Base-by-base conservation (phyloP, 768 basidiomycete genomes). In the Pleurotus ostreatus region DNA sequence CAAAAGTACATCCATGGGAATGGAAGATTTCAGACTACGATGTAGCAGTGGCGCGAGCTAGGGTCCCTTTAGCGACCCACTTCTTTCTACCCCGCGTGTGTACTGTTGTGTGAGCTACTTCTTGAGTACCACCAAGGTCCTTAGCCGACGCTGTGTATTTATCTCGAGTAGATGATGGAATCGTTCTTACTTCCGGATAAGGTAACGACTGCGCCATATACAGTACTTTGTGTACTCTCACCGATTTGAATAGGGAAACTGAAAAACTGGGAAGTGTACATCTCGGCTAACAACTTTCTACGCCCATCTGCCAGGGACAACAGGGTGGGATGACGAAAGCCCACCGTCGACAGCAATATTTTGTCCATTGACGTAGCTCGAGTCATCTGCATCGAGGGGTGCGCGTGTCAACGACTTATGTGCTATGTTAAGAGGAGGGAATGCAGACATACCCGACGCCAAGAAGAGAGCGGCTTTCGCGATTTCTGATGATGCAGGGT, bases 341-440 rank as follows among this genome's bases (percentile, higher is more conserved):
- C 92, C 94, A 5, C 94, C 95, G 62, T 96, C 94, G 26, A 94
- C 87, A 0, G 87, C 86, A 26, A 92, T 78, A 63, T 85, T 88
- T 65, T 94, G 90, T 13, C 92, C 95, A 65, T 95, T 97, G 55
- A 98, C 84, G 69, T 94, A 95, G 70, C 92, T 94, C 1, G 92
- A 86, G 60, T 92, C 90, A 62, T 94, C 92, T 92, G 65, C 8
- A 48, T 30, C 38, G 39, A 43, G 38, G 12, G 15, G 37, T 48
- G 30, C 11, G 30, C 8, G 43, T 57, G 4, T 38, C 39, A 13
- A 55, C n/a, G 39, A 9, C 46, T 26, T 11, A 34, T 55, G 56
- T 49, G 59, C 57, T 11, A 26, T 18, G 34, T 18, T 34, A 56
- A 30, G 16, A 38, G 30, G 3, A 34, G 11, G 30, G 30, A 34